Percentiles rank a stretch among this genome's conserved stretches.
Evolutionary conservation across 306 rosid genomes (phyloP).

Genomic region (Rosa persica): DNA sequence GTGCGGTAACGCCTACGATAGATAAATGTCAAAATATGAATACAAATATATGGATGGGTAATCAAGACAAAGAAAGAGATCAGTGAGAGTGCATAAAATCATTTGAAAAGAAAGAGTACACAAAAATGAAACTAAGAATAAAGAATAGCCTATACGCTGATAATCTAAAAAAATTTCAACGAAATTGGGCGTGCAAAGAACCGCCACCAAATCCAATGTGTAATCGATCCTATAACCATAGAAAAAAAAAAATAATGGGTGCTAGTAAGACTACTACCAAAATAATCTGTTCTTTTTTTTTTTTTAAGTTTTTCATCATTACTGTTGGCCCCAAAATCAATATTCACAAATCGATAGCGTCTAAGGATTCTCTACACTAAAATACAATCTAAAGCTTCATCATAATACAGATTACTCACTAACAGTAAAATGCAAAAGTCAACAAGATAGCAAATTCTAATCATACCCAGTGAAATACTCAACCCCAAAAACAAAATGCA

Average conservation of each 20-base stretch:
- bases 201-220: not conserved
- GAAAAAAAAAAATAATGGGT: not conserved
- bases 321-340: not conserved
- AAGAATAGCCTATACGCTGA: not conserved
- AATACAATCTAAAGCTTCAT: not conserved
- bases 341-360: not conserved
- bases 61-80: not conserved
- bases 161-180: not conserved
- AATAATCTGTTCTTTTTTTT: not conserved
- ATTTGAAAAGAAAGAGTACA: not conserved
- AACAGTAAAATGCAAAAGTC: not conserved
- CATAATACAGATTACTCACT: not conserved
- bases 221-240: not conserved
- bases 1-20: constrained; percentile 37
- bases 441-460: not conserved
- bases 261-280: not conserved
- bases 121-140: not conserved
- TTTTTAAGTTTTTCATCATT: not conserved
- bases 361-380: not conserved
- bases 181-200: not conserved
- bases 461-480: not conserved
- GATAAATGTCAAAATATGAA: not conserved
- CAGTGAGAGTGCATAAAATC: not conserved
- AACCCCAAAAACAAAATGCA: constrained; percentile 9
- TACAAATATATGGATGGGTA: not conserved